Base-by-base conservation (phyloP, 495 filamentous ascomycete species). In the Talaromyces proteolyticus region DNA sequence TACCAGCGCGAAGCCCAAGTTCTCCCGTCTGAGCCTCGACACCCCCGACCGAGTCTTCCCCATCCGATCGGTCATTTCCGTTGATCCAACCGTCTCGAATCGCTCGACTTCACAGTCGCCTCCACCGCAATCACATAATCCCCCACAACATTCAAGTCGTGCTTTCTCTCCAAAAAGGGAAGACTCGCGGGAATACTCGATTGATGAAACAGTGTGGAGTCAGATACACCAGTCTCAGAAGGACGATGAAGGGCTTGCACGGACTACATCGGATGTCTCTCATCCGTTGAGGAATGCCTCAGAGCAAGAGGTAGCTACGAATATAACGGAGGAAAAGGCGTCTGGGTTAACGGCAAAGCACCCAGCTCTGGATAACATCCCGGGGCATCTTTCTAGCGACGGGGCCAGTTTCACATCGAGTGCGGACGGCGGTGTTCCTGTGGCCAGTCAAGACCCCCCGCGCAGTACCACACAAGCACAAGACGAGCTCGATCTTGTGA, bases 61-160 rank as follows among this genome's bases (percentile, higher is more conserved):
- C 11, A 86, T 94, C n/a, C 79, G 86, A 29, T 91, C 86, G 11
- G 83, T 88, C 21, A 78, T 95, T 20, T 87, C 82, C 8, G 84
- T 94, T 22, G 83, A 87, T 54, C 77, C 84, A 34, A 61, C 67
- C 3, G 53, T 52, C 3, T 66, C 63, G 5, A 49, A 41, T 16
- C n/a, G 34, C 38, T 12, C 47, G 14, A 44, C 57, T 12, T 5
- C 51, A 4, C 19, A 51, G 21, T 40, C 47, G 40, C 49, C 42
- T 16, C 42, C 49, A 14, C 39, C 49, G 19, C 36, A 50, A 42
- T 42, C n/a, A n/a, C 20, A 6, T 17, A 21, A 5, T 17, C 44
- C 6, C 4, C 26, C 8, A 16, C 22, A n/a, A 18, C 29, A 8
- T 6, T 19, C 3, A 22, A 40, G 11, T 45, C 43, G 7, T 19